Evolutionary conservation across 1,139 yeast genomes (phyloP).

Genomic region (Chernovozyma sophiae-reginae): DNA sequence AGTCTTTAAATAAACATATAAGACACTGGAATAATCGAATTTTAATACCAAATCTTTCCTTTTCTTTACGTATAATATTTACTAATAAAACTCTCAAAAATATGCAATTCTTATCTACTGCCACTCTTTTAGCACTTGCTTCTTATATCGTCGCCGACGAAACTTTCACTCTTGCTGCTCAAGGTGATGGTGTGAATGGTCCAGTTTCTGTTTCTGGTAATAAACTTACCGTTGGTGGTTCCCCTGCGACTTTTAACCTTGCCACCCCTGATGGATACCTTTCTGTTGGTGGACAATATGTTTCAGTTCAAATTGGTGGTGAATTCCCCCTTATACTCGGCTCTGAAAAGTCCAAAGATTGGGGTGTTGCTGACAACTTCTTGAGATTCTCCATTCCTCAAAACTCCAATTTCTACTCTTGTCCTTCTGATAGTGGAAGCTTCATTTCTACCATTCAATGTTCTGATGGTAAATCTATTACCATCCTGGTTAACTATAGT

Average conservation of each 20-base stretch:
- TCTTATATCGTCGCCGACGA: slow-evolving; percentile 28
- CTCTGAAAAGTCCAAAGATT: slow-evolving; percentile 22
- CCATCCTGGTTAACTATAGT: slow-evolving; percentile 3
- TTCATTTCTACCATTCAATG: slow-evolving; percentile 11
- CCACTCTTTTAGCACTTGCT: slow-evolving; percentile 24
- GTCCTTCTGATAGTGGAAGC: slow-evolving; percentile 16
- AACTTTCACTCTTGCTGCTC: slow-evolving; percentile 23
- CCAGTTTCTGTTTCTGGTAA: slow-evolving; percentile 17
- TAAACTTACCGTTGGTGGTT: slow-evolving; percentile 17
- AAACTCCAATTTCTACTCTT: slow-evolving; percentile 21
- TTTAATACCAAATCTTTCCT: too few relatives aligned
- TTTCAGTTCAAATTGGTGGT: slow-evolving; percentile 14
- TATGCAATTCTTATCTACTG: slow-evolving; percentile 18
- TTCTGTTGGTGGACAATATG: slow-evolving; percentile 17
- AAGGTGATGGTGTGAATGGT: slow-evolving; percentile 20
- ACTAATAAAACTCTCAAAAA: slow-evolving; percentile 1
- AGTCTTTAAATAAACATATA: too few relatives aligned
- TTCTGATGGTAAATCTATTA: slow-evolving; percentile 11
- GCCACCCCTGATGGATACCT: slow-evolving; percentile 29
- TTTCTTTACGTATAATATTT: too few relatives aligned
- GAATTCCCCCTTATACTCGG: slow-evolving; percentile 9
- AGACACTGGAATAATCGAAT: too few relatives aligned
- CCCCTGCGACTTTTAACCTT: slow-evolving; percentile 19
- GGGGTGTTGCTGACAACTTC: slow-evolving; percentile 22
- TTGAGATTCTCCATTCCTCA: slow-evolving; percentile 19